phyloP scores from a whole-genome alignment of 495 filamentous ascomycete species.

The Stereocaulon alpinum region DNA sequence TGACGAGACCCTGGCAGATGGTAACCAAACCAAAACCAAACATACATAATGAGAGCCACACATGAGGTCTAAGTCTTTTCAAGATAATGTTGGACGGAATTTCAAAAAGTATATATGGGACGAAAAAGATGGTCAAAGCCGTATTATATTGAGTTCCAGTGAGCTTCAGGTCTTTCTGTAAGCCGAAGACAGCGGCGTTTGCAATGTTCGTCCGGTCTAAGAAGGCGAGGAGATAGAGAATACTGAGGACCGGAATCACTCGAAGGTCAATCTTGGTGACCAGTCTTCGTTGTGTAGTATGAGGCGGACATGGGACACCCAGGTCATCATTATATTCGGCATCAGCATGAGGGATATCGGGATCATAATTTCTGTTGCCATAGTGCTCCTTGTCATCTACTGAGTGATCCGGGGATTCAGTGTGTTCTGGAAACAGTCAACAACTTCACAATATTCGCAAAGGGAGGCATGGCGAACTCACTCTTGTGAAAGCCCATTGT shows the following conservation, averaged over 20 bases:
- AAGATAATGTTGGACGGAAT: conserved; percentile 85
- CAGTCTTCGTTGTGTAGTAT: conserved; percentile 63
- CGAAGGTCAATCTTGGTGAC: conserved; percentile 69
- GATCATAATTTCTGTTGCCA: conserved; percentile 26
- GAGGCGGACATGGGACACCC: conserved; percentile 39
- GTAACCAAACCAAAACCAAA: conserved; percentile 71
- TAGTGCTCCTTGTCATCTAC: conserved; percentile 7
- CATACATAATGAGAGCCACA: conserved; percentile 80
- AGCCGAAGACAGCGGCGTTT: conserved; percentile 49
- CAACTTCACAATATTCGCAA: not conserved
- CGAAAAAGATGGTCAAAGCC: conserved; percentile 71
- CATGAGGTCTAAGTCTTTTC: conserved; percentile 66
- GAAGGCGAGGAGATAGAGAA: conserved; percentile 81
- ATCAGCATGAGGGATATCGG: conserved; percentile 16
- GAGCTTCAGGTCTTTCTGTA: conserved; percentile 32
- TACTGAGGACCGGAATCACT: conserved; percentile 69
- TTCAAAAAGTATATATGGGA: conserved; percentile 77
- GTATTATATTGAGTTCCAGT: conserved; percentile 52
- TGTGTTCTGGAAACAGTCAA: conserved; percentile 6
- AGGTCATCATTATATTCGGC: conserved; percentile 32
- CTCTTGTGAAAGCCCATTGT: not conserved
- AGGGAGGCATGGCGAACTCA: not conserved
- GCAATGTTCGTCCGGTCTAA: conserved; percentile 69
- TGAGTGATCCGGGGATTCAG: conserved; percentile 13
- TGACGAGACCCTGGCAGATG: conserved; percentile 67